A percentile compares a stretch with the other conserved stretches of the same genome.
Conservation (phyloP, 345 rosid genomes). For the Eucalyptus pauciflora region DNA sequence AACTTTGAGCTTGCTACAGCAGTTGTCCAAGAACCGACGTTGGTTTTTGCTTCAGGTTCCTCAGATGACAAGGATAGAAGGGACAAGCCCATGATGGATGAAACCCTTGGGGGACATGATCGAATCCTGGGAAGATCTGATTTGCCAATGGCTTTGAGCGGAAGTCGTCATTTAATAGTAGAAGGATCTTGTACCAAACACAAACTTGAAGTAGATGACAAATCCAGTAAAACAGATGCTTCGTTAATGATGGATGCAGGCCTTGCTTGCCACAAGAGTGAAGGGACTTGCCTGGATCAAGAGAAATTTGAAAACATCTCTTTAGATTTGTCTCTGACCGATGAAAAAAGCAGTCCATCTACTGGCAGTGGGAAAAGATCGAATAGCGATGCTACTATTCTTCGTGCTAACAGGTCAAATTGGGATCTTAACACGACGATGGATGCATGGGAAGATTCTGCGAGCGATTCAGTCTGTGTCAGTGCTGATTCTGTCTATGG, state of each 20-base stretch:
- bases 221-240: conserved; percentile 20
- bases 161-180: neutral
- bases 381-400: neutral
- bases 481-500: conserved; percentile 1
- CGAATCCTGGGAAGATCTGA: conserved; percentile 6
- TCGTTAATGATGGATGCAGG: neutral
- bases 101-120: neutral
- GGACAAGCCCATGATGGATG: conserved; percentile 7
- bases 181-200: neutral
- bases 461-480: conserved; percentile 10
- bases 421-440: conserved; percentile 88
- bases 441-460: conserved; percentile 72
- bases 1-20: conserved; percentile 1
- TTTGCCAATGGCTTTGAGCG: conserved; percentile 9
- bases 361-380: neutral
- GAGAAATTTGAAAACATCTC: conserved; percentile 15
- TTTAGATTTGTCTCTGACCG: conserved; percentile 41
- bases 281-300: conserved; percentile 3
- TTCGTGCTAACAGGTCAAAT: conserved; percentile 35
- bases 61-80: neutral
- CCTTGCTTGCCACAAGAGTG: conserved; percentile 5
- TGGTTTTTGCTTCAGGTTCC: neutral
- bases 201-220: neutral
- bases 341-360: conserved; percentile 16
- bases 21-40: conserved; percentile 16